Evolutionary conservation across 805 yeast species (phyloP).

Genomic region (Schwanniomyces occidentalis): DNA sequence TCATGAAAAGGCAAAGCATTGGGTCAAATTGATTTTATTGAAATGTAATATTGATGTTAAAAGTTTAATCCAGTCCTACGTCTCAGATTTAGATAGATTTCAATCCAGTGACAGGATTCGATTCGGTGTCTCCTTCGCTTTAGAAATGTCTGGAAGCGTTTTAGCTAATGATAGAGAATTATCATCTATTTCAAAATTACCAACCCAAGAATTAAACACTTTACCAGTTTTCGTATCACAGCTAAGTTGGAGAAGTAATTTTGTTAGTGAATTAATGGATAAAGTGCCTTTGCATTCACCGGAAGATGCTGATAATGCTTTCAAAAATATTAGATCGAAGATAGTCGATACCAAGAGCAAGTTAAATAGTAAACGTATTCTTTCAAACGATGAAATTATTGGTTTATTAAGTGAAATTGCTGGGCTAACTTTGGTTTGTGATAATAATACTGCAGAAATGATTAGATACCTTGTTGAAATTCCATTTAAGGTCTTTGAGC

Average conservation of each 20-base stretch:
- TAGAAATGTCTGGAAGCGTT: conserved; percentile 80
- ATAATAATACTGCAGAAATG: conserved; percentile 45
- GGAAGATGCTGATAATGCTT: conserved; percentile 27
- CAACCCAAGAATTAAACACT: conserved; percentile 49
- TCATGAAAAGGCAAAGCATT: conserved; percentile 56
- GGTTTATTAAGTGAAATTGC: conserved; percentile 48
- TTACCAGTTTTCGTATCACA: conserved; percentile 76
- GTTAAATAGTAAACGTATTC: conserved; percentile 7
- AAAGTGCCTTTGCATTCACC: conserved; percentile 27
- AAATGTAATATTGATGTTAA: conserved; percentile 73
- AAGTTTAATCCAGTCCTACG: conserved; percentile 74
- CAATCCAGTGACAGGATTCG: conserved; percentile 42
- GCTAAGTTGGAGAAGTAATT: conserved; percentile 64
- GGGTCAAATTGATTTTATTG: conserved; percentile 63
- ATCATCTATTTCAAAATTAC: conserved; percentile 43
- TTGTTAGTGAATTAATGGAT: conserved; percentile 33
- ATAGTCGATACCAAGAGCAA: conserved; percentile 17
- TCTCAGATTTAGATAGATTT: conserved; percentile 45
- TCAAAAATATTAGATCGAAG: conserved; percentile 27
- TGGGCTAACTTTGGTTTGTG: conserved; percentile 34
- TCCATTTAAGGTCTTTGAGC: conserved; percentile 69
- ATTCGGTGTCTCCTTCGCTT: conserved; percentile 86
- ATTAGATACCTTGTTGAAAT: conserved; percentile 56
- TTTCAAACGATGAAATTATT: conserved; percentile 29
- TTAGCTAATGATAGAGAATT: conserved; percentile 68